Percentiles rank a stretch among this genome's conserved stretches.
phyloP scores from a whole-genome alignment of 768 basidiomycete species.

The Galerina marginata region DNA sequence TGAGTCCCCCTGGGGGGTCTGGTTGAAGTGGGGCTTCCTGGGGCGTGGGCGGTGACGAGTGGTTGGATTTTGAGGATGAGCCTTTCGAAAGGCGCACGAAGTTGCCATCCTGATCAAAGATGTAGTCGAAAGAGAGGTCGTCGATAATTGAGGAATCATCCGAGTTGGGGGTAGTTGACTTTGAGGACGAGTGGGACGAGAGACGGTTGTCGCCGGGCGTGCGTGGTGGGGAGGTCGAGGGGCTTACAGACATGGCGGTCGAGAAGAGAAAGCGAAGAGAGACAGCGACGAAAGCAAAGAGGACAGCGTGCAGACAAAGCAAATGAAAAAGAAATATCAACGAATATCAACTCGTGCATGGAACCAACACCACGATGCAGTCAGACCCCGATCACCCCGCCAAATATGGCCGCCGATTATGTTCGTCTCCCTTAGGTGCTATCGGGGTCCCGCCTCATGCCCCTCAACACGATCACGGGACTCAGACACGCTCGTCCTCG shows the following conservation, averaged over 20 bases:
- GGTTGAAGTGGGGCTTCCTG: slow-evolving; percentile 45
- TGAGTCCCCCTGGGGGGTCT: slow-evolving; percentile 36
- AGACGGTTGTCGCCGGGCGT: slow-evolving; percentile 42
- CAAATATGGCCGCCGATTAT: slow-evolving; percentile 5
- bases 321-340: slow-evolving; percentile 25
- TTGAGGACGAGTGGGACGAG: slow-evolving; percentile 14
- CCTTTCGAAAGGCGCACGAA: slow-evolving; percentile 62
- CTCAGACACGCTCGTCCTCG: not conserved
- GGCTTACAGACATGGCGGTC: slow-evolving; percentile 31
- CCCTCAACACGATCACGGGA: slow-evolving; percentile 45
- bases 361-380: slow-evolving; percentile 38
- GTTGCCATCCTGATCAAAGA: slow-evolving; percentile 59
- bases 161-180: slow-evolving; percentile 41
- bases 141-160: slow-evolving; percentile 66
- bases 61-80: slow-evolving; percentile 46
- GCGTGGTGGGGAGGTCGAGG: slow-evolving; percentile 44
- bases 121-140: slow-evolving; percentile 72
- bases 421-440: slow-evolving; percentile 1
- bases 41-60: slow-evolving; percentile 52
- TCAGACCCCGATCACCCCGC: slow-evolving; percentile 31
- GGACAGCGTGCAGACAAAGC: slow-evolving; percentile 29
- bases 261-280: slow-evolving; percentile 23
- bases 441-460: slow-evolving; percentile 38
- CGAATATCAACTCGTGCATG: slow-evolving; percentile 24
- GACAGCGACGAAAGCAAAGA: slow-evolving; percentile 38